phyloP scores from a whole-genome alignment of 2,329 filamentous ascomycete species.

The Shiraia bambusicola region DNA sequence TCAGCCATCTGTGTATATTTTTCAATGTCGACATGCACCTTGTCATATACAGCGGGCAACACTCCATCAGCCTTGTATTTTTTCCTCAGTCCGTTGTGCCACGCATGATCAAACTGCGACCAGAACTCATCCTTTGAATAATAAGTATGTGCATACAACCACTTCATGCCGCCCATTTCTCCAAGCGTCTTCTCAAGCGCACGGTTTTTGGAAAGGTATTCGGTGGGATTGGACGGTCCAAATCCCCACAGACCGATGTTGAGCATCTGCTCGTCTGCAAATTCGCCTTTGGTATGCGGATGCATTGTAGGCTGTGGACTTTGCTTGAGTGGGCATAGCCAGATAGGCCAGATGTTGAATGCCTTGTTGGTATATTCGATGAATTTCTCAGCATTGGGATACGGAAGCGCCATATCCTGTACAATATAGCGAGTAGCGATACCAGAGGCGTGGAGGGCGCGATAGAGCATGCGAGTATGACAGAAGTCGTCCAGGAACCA shows the following conservation, averaged over 20 bases:
- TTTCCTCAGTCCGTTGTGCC: conserved; percentile 60
- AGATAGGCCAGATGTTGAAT: conserved; percentile 51
- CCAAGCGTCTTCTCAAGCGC: conserved; percentile 61
- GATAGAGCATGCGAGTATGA: conserved; percentile 66
- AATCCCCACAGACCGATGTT: conserved; percentile 75
- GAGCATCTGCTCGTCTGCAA: conserved; percentile 45
- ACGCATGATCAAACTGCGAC: conserved; percentile 60
- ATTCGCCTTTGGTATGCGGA: conserved; percentile 32
- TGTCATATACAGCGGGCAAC: conserved; percentile 67
- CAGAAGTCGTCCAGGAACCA: conserved; percentile 63
- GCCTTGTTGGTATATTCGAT: conserved; percentile 45
- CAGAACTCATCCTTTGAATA: conserved; percentile 70
- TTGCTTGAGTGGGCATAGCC: conserved; percentile 51
- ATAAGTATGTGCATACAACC: conserved; percentile 69
- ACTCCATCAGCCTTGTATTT: conserved; percentile 59
- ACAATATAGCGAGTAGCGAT: conserved; percentile 63
- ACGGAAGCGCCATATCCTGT: conserved; percentile 61
- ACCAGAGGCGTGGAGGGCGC: conserved; percentile 63
- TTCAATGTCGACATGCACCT: conserved; percentile 55
- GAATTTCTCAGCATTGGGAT: conserved; percentile 47
- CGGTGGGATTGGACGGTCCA: conserved; percentile 51
- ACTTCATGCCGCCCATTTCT: conserved; percentile 66
- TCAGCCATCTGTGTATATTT: conserved; percentile 31
- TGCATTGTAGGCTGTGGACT: conserved; percentile 38
- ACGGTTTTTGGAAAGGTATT: conserved; percentile 58